Evolutionary conservation across 345 rosid genomes (phyloP).

Genomic region (Erucastrum elatum): DNA sequence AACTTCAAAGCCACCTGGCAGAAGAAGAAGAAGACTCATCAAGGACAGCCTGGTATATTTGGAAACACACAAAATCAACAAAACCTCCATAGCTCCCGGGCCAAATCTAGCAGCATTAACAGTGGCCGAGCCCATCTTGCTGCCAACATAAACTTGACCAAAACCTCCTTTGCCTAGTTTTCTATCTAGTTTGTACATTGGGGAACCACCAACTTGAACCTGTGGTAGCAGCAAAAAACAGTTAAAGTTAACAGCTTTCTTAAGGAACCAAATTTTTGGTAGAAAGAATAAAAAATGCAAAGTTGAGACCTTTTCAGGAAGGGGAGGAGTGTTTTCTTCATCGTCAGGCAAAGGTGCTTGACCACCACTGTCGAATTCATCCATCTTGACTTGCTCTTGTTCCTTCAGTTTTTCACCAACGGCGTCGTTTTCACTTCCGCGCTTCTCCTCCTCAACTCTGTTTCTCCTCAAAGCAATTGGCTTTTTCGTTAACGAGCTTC

Average conservation of each 20-base stretch:
- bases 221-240: slow-evolving; percentile 13
- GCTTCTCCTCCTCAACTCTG: not conserved
- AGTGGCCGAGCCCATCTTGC: slow-evolving; percentile 45
- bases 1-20: slow-evolving; percentile 91
- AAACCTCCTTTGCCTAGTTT: slow-evolving; percentile 97
- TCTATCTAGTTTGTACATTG: slow-evolving; percentile 68
- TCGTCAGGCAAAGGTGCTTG: slow-evolving; percentile 75
- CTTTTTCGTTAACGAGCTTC: slow-evolving; percentile 6
- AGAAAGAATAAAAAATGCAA: not conserved
- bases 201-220: slow-evolving; percentile 92
- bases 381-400: slow-evolving; percentile 48
- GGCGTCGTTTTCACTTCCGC: slow-evolving; percentile 20
- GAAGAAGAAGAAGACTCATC: slow-evolving; percentile 8
- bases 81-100: slow-evolving; percentile 76
- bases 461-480: slow-evolving; percentile 39
- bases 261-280: not conserved
- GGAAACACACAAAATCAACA: slow-evolving; percentile 11
- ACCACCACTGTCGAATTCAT: slow-evolving; percentile 70
- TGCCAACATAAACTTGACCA: slow-evolving; percentile 94
- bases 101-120: slow-evolving; percentile 63
- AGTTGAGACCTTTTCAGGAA: slow-evolving; percentile 73
- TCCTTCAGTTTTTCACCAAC: slow-evolving; percentile 13
- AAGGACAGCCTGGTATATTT: not conserved
- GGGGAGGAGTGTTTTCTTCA: slow-evolving; percentile 82
- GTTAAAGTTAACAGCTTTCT: not conserved